Base-by-base conservation (phyloP, 106 monocot genomes). In the Dactylorhiza incarnata region DNA sequence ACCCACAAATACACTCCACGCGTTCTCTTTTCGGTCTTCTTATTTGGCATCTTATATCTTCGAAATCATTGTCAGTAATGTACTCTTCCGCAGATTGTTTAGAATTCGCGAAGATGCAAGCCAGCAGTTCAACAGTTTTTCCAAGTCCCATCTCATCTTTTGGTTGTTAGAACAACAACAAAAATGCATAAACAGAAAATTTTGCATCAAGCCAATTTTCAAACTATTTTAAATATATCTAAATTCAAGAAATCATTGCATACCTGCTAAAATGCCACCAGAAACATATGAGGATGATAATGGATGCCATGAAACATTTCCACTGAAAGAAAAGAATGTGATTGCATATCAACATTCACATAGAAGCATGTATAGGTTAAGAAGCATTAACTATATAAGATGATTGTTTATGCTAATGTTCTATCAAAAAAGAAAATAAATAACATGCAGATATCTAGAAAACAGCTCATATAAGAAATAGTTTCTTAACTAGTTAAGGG, bases 81-180 rank as follows among this genome's bases (percentile, higher is more conserved):
- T 49, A 56, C 29, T 80, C 85, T 68, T 82, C 55, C 17, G 59
- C 62, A 9, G 72, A 72, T 59, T 79, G 61, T 68, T 78, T 82
- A 23, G 76, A 87, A 86, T 97, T 81, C 47, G 80, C 74, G 63
- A 87, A 86, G 10, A 97, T 89, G 72, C 97, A 97, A 72, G 97
- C 97, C 46, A 97, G 81, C 68, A 97, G 73, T 80, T 97, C 97
- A 71, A 97, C 84, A 69, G 97, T 97, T 85, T 97, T 97, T 63
- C 97, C 97, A 70, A 97, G 82, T 69, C 97, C 97, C 97, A 97
- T 97, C 86, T 97, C 97, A 85, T 97, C 97, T 97, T 29, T 76
- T 71, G 23, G 69, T 79, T 78, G 63, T 68, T 29, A 80, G 56
- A 77, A 26, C 44, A 22, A 80, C 59, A n/a, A 61, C 49, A 3